A percentile compares a stretch with the other conserved stretches of the same genome.
These are phyloP conservation scores for Eucalyptus erythrocorys DNA, from an alignment of 345 rosid species.

Conservation along the genomic window DNA sequence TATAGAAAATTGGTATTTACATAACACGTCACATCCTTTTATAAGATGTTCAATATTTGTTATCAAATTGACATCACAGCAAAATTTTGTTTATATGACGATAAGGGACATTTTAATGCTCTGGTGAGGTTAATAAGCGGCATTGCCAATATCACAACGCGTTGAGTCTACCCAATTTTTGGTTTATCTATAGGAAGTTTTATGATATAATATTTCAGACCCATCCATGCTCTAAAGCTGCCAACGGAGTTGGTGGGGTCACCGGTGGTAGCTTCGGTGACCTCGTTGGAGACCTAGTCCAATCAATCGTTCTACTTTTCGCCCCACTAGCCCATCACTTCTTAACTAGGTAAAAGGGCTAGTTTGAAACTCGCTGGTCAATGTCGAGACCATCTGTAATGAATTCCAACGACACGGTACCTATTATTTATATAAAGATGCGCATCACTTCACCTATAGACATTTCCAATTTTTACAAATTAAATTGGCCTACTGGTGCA, in stretches of 20 bases:
- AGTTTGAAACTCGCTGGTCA: not conserved
- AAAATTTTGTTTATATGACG: not conserved
- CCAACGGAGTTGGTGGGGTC: not conserved
- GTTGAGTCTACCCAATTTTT: not conserved
- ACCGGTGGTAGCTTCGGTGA: not conserved
- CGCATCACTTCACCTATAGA: not conserved
- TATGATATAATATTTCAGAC: not conserved
- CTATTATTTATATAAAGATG: not conserved
- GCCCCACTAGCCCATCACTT: not conserved
- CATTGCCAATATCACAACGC: not conserved
- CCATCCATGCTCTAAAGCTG: not conserved
- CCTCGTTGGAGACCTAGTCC: not conserved
- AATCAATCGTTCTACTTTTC: not conserved
- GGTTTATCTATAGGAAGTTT: not conserved
- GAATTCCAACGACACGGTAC: not conserved
- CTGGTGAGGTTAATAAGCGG: not conserved
- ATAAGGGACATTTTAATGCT: not conserved
- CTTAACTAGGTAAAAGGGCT: not conserved
- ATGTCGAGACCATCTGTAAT: not conserved
- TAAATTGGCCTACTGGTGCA: not conserved
- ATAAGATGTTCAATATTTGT: not conserved
- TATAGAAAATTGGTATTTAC: not conserved
- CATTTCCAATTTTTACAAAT: not conserved
- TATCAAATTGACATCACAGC: accelerated
- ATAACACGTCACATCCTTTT: accelerated